Evolutionary conservation across 208 protist genomes (phyloP).

Genomic region (Acanthamoeba healyi): DNA sequence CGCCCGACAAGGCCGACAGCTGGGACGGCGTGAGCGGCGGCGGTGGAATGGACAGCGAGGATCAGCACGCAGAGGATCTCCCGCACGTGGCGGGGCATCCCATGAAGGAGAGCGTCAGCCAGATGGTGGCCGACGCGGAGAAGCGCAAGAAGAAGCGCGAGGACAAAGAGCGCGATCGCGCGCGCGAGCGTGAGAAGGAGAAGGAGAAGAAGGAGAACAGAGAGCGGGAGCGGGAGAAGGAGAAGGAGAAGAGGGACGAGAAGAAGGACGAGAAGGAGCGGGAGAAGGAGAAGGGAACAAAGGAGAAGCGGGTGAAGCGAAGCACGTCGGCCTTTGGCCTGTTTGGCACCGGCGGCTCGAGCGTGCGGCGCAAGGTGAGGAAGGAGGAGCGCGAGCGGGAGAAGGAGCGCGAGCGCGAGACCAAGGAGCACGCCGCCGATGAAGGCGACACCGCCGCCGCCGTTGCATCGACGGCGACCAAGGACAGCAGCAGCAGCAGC

Average conservation of each 20-base stretch:
- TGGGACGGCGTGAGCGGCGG: background rate
- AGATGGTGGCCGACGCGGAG: slow-evolving; percentile 39
- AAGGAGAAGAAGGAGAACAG: background rate
- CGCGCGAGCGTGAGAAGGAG: background rate
- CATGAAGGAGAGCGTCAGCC: background rate
- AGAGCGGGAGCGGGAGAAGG: background rate
- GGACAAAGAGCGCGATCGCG: background rate
- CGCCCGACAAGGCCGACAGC: slow-evolving; percentile 55
- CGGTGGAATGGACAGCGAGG: background rate
- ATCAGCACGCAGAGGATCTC: background rate
- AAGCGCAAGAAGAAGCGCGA: slow-evolving; percentile 48
- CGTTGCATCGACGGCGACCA: too few species aligned
- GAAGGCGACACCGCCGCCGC: background rate
- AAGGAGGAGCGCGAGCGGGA: background rate
- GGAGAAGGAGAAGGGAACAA: slow-evolving; percentile 19
- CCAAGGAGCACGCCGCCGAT: background rate
- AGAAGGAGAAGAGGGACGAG: background rate
- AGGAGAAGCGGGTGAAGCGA: slow-evolving; percentile 54
- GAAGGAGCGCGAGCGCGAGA: background rate
- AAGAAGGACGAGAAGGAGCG: background rate
- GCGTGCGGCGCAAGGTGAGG: background rate
- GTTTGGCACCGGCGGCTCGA: slow-evolving; percentile 18
- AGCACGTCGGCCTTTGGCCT: slow-evolving; percentile 34
- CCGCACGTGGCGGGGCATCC: background rate
- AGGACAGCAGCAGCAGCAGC: too few species aligned